Percentiles rank a stretch among this genome's conserved stretches.
Conservation (phyloP, 371 early-diverging fungal species). For the Apophysomyces ossiformis region DNA sequence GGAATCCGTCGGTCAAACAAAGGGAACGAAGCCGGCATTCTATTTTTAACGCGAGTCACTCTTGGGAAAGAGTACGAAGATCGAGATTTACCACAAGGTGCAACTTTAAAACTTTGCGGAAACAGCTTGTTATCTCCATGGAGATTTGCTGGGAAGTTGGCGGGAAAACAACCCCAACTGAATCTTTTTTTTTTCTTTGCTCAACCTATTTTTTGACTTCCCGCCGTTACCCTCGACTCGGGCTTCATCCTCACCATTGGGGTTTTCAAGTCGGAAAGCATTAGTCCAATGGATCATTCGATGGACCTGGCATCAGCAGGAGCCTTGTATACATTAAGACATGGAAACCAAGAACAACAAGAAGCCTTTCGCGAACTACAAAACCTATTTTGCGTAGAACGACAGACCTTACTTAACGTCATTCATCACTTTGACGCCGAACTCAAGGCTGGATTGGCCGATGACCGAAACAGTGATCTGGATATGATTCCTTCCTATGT, state of each 20-base stretch:
- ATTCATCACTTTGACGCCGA: slow-evolving; percentile 40
- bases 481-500: slow-evolving; percentile 8
- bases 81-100: too few species aligned
- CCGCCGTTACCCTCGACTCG: too few species aligned
- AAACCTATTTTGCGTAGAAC: slow-evolving; percentile 33
- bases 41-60: too few species aligned
- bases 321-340: slow-evolving; percentile 3
- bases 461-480: slow-evolving; percentile 41
- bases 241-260: too few species aligned
- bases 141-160: not conserved
- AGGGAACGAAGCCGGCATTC: too few species aligned
- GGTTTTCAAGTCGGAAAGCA: too few species aligned
- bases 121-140: too few species aligned
- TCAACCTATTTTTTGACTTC: not conserved
- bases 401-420: slow-evolving; percentile 15
- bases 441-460: slow-evolving; percentile 42
- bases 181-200: not conserved
- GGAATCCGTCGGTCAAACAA: too few species aligned
- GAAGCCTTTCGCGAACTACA: slow-evolving; percentile 38
- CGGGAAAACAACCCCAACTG: not conserved
- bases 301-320: not conserved
- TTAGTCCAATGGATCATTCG: not conserved
- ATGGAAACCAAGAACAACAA: slow-evolving; percentile 25
- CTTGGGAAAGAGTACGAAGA: too few species aligned
- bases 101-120: too few species aligned